phyloP scores from a whole-genome alignment of 177 flowering plant genomes.

The Vitis hybrid region DNA sequence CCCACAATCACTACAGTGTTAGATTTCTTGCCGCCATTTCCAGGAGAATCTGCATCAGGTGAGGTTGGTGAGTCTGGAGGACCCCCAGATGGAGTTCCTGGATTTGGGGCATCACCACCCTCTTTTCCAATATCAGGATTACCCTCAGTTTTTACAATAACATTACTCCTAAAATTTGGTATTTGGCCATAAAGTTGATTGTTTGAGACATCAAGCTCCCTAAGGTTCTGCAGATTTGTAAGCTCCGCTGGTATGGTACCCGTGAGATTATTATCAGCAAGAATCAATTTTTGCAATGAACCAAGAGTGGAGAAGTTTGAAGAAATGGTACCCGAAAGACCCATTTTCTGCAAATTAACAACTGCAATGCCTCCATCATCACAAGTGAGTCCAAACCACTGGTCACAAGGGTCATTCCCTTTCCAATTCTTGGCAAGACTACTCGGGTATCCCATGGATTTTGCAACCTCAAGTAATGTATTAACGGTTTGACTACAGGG shows the following conservation, averaged over 20 bases:
- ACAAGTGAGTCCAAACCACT: slow-evolving; percentile 54
- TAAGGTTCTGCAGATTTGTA: slow-evolving; percentile 44
- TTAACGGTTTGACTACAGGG: slow-evolving; percentile 59
- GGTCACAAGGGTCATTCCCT: slow-evolving; percentile 61
- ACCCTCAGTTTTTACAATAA: slow-evolving; percentile 38
- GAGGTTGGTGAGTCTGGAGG: slow-evolving; percentile 3
- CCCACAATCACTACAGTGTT: slow-evolving; percentile 40
- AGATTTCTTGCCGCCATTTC: slow-evolving; percentile 21
- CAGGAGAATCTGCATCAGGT: background rate
- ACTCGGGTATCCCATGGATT: slow-evolving; percentile 52
- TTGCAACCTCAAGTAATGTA: slow-evolving; percentile 43
- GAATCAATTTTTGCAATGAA: slow-evolving; percentile 42
- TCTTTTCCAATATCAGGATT: slow-evolving; percentile 65
- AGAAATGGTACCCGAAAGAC: slow-evolving; percentile 69
- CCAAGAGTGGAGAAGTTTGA: slow-evolving; percentile 37
- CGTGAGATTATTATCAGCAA: slow-evolving; percentile 54
- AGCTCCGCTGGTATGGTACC: slow-evolving; percentile 77
- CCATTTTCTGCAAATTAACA: slow-evolving; percentile 45
- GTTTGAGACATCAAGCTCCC: slow-evolving; percentile 63
- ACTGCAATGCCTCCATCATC: slow-evolving; percentile 28
- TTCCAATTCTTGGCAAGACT: slow-evolving; percentile 64
- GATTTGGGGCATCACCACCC: slow-evolving; percentile 8
- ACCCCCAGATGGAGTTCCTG: slow-evolving; percentile 23
- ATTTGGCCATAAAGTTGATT: slow-evolving; percentile 59
- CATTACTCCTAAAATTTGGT: slow-evolving; percentile 49